Evolutionary conservation across 345 rosid species (phyloP).

Genomic region (Salix exigua): DNA sequence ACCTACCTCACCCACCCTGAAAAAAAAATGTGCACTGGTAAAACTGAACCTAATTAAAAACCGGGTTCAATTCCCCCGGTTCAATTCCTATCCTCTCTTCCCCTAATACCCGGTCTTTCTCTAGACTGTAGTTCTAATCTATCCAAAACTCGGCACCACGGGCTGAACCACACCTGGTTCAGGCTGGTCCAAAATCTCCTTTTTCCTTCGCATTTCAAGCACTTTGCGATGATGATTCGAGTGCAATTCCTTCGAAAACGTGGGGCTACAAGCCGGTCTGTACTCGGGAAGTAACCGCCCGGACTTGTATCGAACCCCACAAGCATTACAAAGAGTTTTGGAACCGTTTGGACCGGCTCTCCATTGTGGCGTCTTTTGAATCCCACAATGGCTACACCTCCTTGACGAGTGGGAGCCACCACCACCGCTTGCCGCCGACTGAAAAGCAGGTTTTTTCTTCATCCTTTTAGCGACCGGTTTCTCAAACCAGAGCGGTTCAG

Average conservation of each 20-base stretch:
- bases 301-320: slow-evolving; percentile 87
- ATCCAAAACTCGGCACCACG: slow-evolving; percentile 60
- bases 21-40: slow-evolving; percentile 17
- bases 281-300: slow-evolving; percentile 88
- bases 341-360: slow-evolving; percentile 85
- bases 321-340: slow-evolving; percentile 88
- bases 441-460: slow-evolving; percentile 26
- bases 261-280: slow-evolving; percentile 91
- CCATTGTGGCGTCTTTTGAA: slow-evolving; percentile 93
- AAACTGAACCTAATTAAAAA: slow-evolving; percentile 13
- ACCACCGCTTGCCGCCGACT: neutral
- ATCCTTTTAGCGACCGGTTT: slow-evolving; percentile 34
- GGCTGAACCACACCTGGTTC: slow-evolving; percentile 32
- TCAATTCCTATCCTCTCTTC: neutral
- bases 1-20: slow-evolving; percentile 34
- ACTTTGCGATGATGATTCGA: slow-evolving; percentile 90
- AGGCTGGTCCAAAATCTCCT: slow-evolving; percentile 29
- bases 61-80: slow-evolving; percentile 18
- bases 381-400: slow-evolving; percentile 92
- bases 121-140: neutral
- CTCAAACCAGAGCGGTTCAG: slow-evolving; percentile 15
- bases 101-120: neutral
- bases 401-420: slow-evolving; percentile 31
- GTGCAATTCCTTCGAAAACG: slow-evolving; percentile 67
- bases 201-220: slow-evolving; percentile 72